Percentiles rank a stretch among this genome's conserved stretches.
These are phyloP conservation scores for Podaxis carcinomalis DNA, from an alignment of 768 basidiomycete genomes.

Conservation along the genomic window DNA sequence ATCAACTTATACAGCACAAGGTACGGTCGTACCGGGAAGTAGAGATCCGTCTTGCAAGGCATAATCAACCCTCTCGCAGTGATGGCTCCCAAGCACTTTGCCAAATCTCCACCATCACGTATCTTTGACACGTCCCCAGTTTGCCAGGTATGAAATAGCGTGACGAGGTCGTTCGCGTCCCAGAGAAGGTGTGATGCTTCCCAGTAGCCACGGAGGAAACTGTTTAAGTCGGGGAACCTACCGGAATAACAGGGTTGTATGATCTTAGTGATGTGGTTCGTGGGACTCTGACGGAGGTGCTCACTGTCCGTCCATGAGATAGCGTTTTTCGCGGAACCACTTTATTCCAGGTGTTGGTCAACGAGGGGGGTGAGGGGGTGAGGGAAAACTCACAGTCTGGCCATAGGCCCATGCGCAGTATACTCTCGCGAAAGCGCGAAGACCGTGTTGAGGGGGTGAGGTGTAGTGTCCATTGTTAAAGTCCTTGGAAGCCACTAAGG, in stretches of 20 bases:
- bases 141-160: constrained; percentile 47
- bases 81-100: constrained; percentile 34
- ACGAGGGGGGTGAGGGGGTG: neutral
- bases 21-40: constrained; percentile 40
- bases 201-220: constrained; percentile 51
- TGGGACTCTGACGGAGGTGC: constrained; percentile 7
- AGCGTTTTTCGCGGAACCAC: constrained; percentile 51
- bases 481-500: constrained; percentile 49
- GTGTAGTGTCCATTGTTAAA: constrained; percentile 53
- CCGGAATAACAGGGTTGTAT: neutral
- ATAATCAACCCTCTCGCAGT: constrained; percentile 52
- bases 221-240: constrained; percentile 43
- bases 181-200: constrained; percentile 40
- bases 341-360: constrained; percentile 16
- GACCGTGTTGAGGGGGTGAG: constrained; percentile 38
- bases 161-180: constrained; percentile 55
- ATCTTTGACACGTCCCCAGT: constrained; percentile 43
- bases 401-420: constrained; percentile 60
- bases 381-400: constrained; percentile 35
- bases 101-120: constrained; percentile 38
- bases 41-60: constrained; percentile 57
- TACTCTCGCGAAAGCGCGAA: constrained; percentile 52
- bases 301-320: constrained; percentile 38
- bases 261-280: neutral
- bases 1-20: neutral